Evolutionary conservation across 225 moss, liverwort and hornwort species (phyloP).

Genomic region (Sphagnum contortum): DNA sequence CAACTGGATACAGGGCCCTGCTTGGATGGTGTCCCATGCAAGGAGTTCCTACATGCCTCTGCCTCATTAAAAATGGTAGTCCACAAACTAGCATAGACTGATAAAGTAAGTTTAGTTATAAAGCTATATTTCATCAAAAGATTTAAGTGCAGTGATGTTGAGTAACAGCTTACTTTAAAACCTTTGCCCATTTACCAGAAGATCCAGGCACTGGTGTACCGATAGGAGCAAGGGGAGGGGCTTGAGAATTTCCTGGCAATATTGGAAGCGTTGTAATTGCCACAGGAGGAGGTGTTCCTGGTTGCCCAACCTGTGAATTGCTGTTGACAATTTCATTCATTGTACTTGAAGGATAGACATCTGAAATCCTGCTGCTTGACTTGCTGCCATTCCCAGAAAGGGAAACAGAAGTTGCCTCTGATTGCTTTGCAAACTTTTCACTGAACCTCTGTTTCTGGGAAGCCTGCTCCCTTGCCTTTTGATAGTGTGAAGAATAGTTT

Average conservation of each 20-base stretch:
- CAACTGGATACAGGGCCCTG: too few relatives aligned
- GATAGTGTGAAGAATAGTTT: background rate
- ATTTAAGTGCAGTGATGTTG: too few relatives aligned
- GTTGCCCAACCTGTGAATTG: constrained; percentile 38
- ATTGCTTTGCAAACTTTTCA: constrained; percentile 40
- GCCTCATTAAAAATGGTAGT: too few relatives aligned
- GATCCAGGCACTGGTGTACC: constrained; percentile 77
- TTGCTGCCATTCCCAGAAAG: constrained; percentile 40
- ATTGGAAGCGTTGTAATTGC: constrained; percentile 25
- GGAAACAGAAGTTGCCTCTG: constrained; percentile 20
- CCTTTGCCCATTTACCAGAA: constrained; percentile 57
- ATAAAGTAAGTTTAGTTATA: too few relatives aligned
- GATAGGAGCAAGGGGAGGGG: constrained; percentile 72
- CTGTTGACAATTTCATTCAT: constrained; percentile 36
- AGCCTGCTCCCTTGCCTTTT: constrained; percentile 84
- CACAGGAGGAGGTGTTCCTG: constrained; percentile 34
- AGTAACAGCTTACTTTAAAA: constrained; percentile 50
- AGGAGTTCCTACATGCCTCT: too few relatives aligned
- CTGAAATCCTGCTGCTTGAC: constrained; percentile 33
- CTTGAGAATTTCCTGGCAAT: constrained; percentile 36
- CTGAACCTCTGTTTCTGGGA: constrained; percentile 74
- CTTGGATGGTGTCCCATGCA: too few relatives aligned
- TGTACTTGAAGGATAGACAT: constrained; percentile 46
- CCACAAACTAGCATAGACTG: too few relatives aligned
- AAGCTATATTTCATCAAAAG: too few relatives aligned